phyloP scores from a whole-genome alignment of 345 rosid genomes.

The Populus euphratica region DNA sequence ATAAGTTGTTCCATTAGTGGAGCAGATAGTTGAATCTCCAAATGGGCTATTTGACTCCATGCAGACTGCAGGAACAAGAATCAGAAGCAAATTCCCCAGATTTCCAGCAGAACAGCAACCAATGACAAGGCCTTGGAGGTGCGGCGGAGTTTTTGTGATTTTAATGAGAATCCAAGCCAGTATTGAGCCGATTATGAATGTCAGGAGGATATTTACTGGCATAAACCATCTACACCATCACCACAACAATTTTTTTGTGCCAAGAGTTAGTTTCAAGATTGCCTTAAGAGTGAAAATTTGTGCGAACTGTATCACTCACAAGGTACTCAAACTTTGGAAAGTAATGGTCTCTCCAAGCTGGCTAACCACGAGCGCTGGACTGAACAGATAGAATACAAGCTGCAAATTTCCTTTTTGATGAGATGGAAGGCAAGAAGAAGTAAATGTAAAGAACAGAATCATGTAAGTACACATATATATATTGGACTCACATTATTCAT shows the following conservation, averaged over 20 bases:
- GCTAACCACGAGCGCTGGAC: constrained; percentile 37
- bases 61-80: constrained; percentile 41
- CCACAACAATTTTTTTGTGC: too few species aligned
- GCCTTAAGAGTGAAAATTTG: constrained; percentile 25
- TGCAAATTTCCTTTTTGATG: not conserved
- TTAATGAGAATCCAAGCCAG: constrained; percentile 41
- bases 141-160: constrained; percentile 31
- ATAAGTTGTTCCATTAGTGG: constrained; percentile 29
- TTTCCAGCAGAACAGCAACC: constrained; percentile 50
- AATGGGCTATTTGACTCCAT: constrained; percentile 40
- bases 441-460: not conserved
- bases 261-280: too few species aligned
- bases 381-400: not conserved
- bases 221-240: constrained; percentile 45
- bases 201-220: constrained; percentile 41
- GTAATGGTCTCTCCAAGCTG: not conserved
- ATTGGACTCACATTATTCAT: not conserved
- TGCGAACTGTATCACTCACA: constrained; percentile 25
- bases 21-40: constrained; percentile 27
- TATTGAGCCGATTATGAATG: constrained; percentile 32
- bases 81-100: constrained; percentile 37
- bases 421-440: not conserved
- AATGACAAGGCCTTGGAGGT: constrained; percentile 44
- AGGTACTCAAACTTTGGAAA: not conserved
- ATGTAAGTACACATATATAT: not conserved